Conservation (phyloP, 2,329 filamentous ascomycete genomes). For the Venturia carpophila region DNA sequence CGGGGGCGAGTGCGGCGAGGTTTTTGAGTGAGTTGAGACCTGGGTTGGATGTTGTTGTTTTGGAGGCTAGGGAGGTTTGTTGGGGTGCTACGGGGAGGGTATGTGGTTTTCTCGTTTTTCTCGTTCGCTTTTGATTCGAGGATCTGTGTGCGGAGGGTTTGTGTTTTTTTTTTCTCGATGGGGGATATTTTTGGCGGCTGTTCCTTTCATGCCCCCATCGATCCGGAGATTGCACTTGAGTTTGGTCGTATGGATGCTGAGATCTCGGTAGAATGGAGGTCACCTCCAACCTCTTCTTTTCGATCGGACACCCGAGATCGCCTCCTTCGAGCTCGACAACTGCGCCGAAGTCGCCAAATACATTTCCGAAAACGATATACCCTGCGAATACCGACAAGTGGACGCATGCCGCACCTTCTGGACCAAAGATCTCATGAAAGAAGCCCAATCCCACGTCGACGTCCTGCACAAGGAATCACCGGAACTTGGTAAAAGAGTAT, state of each 20-base stretch:
- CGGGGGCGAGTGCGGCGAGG: conserved; percentile 62
- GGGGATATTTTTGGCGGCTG: background rate
- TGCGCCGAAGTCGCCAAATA: conserved; percentile 53
- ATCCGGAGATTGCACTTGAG: background rate
- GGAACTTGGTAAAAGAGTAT: conserved; percentile 44
- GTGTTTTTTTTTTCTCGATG: background rate
- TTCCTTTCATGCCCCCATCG: too few species aligned
- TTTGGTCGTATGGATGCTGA: background rate
- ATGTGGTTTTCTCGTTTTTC: conserved; percentile 21
- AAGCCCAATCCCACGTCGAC: conserved; percentile 45
- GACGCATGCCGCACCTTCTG: conserved; percentile 59
- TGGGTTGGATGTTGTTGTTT: conserved; percentile 54
- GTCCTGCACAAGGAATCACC: conserved; percentile 46
- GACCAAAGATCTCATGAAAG: conserved; percentile 46
- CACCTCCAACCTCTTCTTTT: conserved; percentile 71
- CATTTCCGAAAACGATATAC: conserved; percentile 49
- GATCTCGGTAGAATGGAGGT: conserved; percentile 38
- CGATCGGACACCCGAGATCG: conserved; percentile 50
- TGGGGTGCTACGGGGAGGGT: conserved; percentile 78
- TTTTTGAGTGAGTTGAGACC: conserved; percentile 42
- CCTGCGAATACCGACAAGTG: conserved; percentile 61
- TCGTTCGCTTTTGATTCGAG: too few species aligned
- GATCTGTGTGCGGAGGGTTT: conserved; percentile 25
- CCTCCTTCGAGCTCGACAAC: conserved; percentile 64
- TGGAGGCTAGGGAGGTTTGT: conserved; percentile 73